phyloP scores from a whole-genome alignment of 2,329 filamentous ascomycete genomes.

The Cryphonectria carpinicola region DNA sequence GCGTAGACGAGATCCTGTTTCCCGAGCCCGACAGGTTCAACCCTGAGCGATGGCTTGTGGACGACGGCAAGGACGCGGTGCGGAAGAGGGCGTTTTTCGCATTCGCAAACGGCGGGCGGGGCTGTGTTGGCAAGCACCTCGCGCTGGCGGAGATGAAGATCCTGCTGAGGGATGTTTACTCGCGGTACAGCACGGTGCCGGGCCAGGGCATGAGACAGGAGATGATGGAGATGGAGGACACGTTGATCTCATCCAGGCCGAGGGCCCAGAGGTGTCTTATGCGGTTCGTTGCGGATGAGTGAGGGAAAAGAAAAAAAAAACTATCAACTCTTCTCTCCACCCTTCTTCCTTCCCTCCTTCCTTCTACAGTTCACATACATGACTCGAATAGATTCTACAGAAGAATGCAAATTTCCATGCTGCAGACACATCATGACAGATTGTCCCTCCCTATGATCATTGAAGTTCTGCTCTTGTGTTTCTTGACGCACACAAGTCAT shows the following conservation, averaged over 20 bases:
- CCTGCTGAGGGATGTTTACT: constrained; percentile 65
- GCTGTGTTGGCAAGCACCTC: constrained; percentile 68
- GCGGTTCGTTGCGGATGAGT: constrained; percentile 44
- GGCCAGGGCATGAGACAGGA: constrained; percentile 57
- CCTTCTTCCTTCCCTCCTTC: too few relatives aligned
- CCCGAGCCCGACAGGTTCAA: constrained; percentile 76
- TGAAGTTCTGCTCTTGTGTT: neutral
- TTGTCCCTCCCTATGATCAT: neutral
- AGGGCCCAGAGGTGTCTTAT: constrained; percentile 62
- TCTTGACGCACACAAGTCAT: neutral
- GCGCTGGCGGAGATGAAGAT: constrained; percentile 72
- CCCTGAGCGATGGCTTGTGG: constrained; percentile 82
- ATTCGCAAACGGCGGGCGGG: constrained; percentile 67
- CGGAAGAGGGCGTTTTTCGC: constrained; percentile 66
- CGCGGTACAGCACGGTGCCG: constrained; percentile 57
- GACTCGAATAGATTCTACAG: neutral
- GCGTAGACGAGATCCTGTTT: constrained; percentile 69
- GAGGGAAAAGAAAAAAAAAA: neutral
- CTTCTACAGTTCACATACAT: neutral
- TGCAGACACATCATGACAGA: neutral
- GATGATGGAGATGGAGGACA: constrained; percentile 68
- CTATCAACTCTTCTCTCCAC: too few relatives aligned
- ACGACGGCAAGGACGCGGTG: constrained; percentile 70
- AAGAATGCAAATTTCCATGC: neutral
- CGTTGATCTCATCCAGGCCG: constrained; percentile 69